Conservation (phyloP, 345 rosid species). For the Eucalyptus victrix region DNA sequence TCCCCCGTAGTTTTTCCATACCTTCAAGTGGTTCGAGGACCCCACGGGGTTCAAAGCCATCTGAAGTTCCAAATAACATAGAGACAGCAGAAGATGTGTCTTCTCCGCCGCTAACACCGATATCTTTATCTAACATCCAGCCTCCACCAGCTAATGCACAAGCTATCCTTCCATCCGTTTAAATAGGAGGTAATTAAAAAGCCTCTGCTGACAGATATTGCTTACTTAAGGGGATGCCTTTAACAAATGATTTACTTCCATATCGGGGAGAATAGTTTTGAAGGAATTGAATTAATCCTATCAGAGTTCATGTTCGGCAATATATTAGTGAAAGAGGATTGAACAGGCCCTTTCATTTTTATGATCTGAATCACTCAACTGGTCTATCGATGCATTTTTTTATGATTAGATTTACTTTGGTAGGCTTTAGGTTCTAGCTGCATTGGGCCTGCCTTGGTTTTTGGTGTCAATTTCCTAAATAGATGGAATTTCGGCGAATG, state of each 20-base stretch:
- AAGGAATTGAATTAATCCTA: background rate
- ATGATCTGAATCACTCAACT: background rate
- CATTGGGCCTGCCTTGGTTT: background rate
- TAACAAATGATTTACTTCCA: background rate
- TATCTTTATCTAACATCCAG: slow-evolving; percentile 22
- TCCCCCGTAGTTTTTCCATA: slow-evolving; percentile 81
- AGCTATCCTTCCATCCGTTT: background rate
- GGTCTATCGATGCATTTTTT: background rate
- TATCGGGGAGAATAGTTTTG: background rate
- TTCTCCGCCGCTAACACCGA: slow-evolving; percentile 69
- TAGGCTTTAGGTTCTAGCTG: background rate
- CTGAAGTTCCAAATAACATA: slow-evolving; percentile 15
- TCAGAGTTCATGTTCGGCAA: background rate
- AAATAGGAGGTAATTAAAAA: background rate
- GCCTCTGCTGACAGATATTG: background rate
- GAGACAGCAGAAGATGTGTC: slow-evolving; percentile 23
- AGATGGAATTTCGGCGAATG: background rate
- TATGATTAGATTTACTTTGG: background rate
- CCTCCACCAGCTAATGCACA: background rate
- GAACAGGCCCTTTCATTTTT: background rate
- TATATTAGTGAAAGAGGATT: background rate
- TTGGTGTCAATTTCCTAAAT: background rate
- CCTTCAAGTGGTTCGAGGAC: slow-evolving; percentile 53
- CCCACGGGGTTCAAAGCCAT: slow-evolving; percentile 17
- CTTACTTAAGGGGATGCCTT: background rate